Percentiles rank a stretch among this genome's conserved stretches.
phyloP scores from a whole-genome alignment of 1,284 basidiomycete genomes.

The Heterobasidion parviporum region DNA sequence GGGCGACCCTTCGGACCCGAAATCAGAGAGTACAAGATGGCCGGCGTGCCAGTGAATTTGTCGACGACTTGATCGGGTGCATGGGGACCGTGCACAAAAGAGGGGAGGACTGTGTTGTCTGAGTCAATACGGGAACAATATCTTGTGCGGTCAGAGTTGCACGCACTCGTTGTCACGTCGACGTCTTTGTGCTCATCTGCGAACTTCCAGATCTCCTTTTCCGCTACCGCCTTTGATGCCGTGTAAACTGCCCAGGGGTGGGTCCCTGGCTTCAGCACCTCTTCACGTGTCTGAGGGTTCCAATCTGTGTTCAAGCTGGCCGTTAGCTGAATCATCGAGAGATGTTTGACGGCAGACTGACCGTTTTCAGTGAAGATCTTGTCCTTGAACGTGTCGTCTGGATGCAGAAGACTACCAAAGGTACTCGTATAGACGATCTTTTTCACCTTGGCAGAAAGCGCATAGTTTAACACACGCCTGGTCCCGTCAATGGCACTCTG shows the following conservation, averaged over 20 bases:
- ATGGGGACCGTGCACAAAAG: not conserved
- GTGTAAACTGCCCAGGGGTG: conserved; percentile 8
- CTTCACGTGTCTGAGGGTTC: conserved; percentile 1
- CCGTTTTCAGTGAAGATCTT: conserved; percentile 2
- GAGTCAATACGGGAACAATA: not conserved
- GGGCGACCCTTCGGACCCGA: too few species aligned
- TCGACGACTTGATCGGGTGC: not conserved
- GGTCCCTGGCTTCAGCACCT: conserved; percentile 3
- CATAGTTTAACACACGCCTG: not conserved
- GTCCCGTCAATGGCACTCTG: conserved; percentile 2
- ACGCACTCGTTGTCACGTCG: conserved; percentile 13
- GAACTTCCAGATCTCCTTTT: conserved; percentile 15
- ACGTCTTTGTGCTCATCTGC: conserved; percentile 13
- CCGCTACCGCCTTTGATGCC: conserved; percentile 16
- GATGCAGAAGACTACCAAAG: not conserved
- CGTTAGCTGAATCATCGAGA: too few species aligned
- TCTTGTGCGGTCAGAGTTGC: conserved; percentile 8
- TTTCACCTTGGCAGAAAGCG: not conserved
- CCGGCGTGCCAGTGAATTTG: not conserved
- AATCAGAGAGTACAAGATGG: too few species aligned
- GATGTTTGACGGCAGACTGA: not conserved
- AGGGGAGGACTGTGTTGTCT: conserved; percentile 1
- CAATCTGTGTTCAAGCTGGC: not conserved
- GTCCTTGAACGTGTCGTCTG: not conserved
- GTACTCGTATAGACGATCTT: conserved; percentile 3